phyloP scores from a whole-genome alignment of 306 rosid species.

The Ochetophila trinervis region DNA sequence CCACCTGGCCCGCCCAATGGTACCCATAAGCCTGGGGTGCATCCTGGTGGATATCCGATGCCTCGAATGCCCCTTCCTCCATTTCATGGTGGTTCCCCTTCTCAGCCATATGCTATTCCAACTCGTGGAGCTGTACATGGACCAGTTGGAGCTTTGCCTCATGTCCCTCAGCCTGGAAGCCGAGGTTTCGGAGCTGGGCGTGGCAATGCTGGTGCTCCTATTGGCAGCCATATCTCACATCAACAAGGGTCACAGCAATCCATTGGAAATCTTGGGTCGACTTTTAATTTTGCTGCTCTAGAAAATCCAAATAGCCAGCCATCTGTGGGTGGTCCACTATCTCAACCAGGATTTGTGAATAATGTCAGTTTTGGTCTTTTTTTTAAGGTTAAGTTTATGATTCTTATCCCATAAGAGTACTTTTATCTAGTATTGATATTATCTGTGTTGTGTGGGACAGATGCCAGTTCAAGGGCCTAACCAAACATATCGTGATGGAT shows the following conservation, averaged over 20 bases:
- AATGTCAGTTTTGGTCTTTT: constrained; percentile 48
- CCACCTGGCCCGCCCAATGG: constrained; percentile 93
- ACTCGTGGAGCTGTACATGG: constrained; percentile 97
- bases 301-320: constrained; percentile 97
- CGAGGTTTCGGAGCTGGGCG: constrained; percentile 95
- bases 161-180: constrained; percentile 88
- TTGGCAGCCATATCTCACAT: constrained; percentile 87
- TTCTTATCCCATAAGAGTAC: not conserved
- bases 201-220: constrained; percentile 73
- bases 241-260: constrained; percentile 87
- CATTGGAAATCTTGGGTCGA: constrained; percentile 72
- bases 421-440: not conserved
- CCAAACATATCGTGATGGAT: constrained; percentile 89
- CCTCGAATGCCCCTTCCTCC: constrained; percentile 80
- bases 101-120: constrained; percentile 99
- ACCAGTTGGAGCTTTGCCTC: constrained; percentile 99
- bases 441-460: constrained; percentile 40
- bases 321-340: constrained; percentile 88
- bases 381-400: not conserved
- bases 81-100: constrained; percentile 86
- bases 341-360: constrained; percentile 96
- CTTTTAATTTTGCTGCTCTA: constrained; percentile 71
- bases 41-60: constrained; percentile 84
- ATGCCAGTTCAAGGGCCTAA: constrained; percentile 80
- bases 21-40: constrained; percentile 86